Conservation (phyloP, 805 yeast genomes). For the Candida chilensis region DNA sequence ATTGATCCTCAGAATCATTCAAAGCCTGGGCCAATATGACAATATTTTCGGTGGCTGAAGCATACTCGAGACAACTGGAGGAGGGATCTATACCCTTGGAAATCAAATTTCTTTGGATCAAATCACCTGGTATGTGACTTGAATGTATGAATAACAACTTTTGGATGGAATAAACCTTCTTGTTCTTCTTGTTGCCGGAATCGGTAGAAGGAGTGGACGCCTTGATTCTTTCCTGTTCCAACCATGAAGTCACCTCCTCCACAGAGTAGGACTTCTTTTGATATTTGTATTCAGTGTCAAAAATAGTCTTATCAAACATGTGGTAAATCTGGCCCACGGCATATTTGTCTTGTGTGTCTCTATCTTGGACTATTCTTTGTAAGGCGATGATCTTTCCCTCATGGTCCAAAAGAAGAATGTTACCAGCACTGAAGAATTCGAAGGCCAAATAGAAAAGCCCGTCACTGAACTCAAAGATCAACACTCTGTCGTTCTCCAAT, state of each 20-base stretch:
- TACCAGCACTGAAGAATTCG: slow-evolving; percentile 95
- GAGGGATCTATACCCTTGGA: slow-evolving; percentile 38
- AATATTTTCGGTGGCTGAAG: slow-evolving; percentile 15
- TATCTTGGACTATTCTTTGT: slow-evolving; percentile 72
- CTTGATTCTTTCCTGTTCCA: slow-evolving; percentile 18
- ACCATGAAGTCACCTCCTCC: slow-evolving; percentile 28
- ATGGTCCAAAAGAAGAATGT: slow-evolving; percentile 68
- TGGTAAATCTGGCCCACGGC: slow-evolving; percentile 70
- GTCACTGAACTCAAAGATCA: slow-evolving; percentile 78
- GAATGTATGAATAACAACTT: slow-evolving; percentile 60
- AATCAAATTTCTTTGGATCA: slow-evolving; percentile 52
- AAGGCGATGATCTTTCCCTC: slow-evolving; percentile 59
- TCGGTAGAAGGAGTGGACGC: slow-evolving; percentile 2
- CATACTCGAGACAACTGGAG: slow-evolving; percentile 18
- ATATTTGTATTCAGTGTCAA: slow-evolving; percentile 13
- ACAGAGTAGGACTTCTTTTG: slow-evolving; percentile 11
- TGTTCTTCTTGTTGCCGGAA: slow-evolving; percentile 19
- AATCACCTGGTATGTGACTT: slow-evolving; percentile 71
- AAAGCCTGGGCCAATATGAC: slow-evolving; percentile 28
- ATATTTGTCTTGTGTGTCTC: slow-evolving; percentile 51
- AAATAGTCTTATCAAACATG: slow-evolving; percentile 46
- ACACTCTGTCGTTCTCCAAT: slow-evolving; percentile 72
- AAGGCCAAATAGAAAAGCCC: slow-evolving; percentile 70
- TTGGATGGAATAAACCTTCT: slow-evolving; percentile 51
- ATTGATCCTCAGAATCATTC: slow-evolving; percentile 33